These are phyloP conservation scores for Diplotaxis tenuifolia DNA, from an alignment of 345 rosid genomes.

Conservation along the genomic window DNA sequence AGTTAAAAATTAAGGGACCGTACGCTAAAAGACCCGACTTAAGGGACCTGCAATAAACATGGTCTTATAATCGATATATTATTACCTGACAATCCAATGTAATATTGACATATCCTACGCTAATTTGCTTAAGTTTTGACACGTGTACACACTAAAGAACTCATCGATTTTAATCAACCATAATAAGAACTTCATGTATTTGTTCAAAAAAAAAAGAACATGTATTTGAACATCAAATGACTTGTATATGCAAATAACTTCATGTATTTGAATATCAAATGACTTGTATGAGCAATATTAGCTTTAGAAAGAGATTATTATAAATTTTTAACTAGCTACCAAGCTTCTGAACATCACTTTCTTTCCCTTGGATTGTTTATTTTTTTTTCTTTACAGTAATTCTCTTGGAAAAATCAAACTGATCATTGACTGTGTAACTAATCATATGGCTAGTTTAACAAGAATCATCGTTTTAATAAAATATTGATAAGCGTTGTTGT, in stretches of 20 bases:
- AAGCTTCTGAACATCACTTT: neutral
- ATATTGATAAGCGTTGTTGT: conserved; percentile 3
- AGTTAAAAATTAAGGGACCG: no score
- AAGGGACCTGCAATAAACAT: no score
- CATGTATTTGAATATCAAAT: neutral
- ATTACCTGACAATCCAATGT: neutral
- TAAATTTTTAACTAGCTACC: neutral
- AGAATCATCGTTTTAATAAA: neutral
- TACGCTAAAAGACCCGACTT: no score
- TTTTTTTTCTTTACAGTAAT: neutral
- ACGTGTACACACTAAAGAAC: neutral
- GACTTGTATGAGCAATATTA: neutral
- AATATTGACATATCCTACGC: neutral
- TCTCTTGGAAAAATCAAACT: conserved; percentile 25
- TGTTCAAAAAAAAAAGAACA: no score
- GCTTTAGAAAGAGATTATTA: neutral
- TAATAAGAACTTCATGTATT: neutral
- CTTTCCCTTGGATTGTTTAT: neutral
- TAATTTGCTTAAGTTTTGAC: neutral
- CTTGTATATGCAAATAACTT: neutral
- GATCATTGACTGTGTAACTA: conserved; percentile 38
- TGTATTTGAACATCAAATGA: neutral
- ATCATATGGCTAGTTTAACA: conserved; percentile 35
- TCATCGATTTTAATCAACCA: neutral
- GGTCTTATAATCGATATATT: neutral